Evolutionary conservation across 139 green algal genomes (phyloP).

Genomic region (Coelastrella sp.): DNA sequence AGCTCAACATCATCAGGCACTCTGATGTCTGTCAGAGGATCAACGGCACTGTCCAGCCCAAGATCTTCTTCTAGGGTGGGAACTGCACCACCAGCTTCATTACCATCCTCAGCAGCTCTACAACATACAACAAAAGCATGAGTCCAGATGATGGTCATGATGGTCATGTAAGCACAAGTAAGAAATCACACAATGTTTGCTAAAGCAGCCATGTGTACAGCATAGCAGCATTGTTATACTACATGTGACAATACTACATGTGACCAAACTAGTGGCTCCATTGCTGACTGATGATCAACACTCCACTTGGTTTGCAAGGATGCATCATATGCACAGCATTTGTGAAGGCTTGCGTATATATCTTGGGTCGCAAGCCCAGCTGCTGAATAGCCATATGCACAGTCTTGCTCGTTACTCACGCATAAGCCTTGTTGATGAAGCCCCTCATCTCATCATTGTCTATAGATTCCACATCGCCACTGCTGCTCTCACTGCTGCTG

Average conservation of each 20-base stretch:
- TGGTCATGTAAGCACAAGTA: no score
- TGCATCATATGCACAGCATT: no score
- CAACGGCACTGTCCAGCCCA: conserved; percentile 25
- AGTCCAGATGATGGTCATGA: no score
- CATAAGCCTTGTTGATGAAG: conserved; percentile 40
- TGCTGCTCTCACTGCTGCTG: conserved; percentile 52
- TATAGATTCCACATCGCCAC: conserved; percentile 32
- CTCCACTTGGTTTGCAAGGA: no score
- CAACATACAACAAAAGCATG: background rate
- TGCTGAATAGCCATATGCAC: background rate
- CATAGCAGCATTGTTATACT: no score
- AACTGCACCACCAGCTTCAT: background rate
- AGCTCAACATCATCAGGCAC: conserved; percentile 45
- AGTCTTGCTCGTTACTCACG: background rate
- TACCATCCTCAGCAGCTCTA: conserved; percentile 35
- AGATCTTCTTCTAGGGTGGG: conserved; percentile 36
- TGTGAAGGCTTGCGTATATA: no score
- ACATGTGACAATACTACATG: no score
- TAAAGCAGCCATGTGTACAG: no score
- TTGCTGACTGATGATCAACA: no score
- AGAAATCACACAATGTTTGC: no score
- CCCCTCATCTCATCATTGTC: conserved; percentile 35
- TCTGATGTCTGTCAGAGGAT: conserved; percentile 29
- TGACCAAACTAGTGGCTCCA: no score
- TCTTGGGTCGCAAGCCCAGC: background rate